Evolutionary conservation across 2,329 filamentous ascomycete species (phyloP).

Genomic region (Uncinocarpus reesii): DNA sequence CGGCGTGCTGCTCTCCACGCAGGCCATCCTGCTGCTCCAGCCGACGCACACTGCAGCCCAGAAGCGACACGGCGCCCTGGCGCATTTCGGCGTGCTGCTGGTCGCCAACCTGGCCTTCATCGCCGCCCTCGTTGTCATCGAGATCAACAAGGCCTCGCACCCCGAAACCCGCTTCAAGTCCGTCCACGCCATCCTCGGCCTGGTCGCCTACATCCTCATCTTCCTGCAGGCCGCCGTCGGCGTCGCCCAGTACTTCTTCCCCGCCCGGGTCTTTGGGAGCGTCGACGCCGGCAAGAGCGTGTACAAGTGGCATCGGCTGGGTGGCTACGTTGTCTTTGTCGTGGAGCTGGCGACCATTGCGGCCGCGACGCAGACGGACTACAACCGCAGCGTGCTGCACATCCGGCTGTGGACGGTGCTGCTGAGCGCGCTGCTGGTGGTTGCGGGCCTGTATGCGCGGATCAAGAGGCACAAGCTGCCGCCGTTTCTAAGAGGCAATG

Average conservation of each 20-base stretch:
- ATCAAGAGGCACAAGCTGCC: conserved; percentile 73
- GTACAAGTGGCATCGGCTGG: conserved; percentile 80
- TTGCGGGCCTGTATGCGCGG: conserved; percentile 64
- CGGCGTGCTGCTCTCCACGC: conserved; percentile 62
- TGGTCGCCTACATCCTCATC: conserved; percentile 60
- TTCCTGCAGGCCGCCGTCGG: conserved; percentile 66
- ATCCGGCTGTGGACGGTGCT: conserved; percentile 69
- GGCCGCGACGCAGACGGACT: conserved; percentile 66
- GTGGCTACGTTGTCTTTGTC: conserved; percentile 63
- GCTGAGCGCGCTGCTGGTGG: conserved; percentile 53
- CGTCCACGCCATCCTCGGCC: conserved; percentile 71
- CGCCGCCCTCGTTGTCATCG: conserved; percentile 36
- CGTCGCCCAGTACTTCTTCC: conserved; percentile 69
- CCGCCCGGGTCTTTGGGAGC: conserved; percentile 59
- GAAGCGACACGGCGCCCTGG: conserved; percentile 53
- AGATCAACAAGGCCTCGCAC: conserved; percentile 67
- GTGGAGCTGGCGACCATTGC: conserved; percentile 63
- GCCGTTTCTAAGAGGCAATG: background rate
- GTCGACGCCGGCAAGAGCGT: conserved; percentile 67
- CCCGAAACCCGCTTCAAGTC: conserved; percentile 57
- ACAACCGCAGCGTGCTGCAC: conserved; percentile 55
- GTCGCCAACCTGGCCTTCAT: conserved; percentile 40
- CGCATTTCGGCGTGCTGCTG: conserved; percentile 59
- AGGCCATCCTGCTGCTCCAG: conserved; percentile 76
- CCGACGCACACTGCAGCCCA: conserved; percentile 69